phyloP scores from a whole-genome alignment of 176 grass and related monocot genomes.

The Aegilops bicornis region DNA sequence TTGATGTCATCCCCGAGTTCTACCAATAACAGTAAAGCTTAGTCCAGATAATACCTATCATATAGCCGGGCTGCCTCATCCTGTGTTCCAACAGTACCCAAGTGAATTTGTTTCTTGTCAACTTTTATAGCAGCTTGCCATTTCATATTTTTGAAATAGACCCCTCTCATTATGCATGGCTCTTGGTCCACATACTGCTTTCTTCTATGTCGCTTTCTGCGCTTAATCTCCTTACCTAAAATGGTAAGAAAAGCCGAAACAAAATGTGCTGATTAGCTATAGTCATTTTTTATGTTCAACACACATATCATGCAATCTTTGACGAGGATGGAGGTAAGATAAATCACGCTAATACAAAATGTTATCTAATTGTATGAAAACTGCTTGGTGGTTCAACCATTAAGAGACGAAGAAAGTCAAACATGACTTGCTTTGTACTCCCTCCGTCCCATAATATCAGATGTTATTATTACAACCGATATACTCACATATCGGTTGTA shows the following conservation, averaged over 20 bases:
- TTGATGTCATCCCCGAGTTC: neutral
- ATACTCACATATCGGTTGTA: too few species aligned
- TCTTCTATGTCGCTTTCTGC: constrained; percentile 87
- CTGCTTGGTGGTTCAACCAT: neutral
- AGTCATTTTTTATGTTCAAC: constrained; percentile 4
- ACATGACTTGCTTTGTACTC: neutral
- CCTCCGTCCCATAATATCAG: too few species aligned
- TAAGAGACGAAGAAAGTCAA: constrained; percentile 8
- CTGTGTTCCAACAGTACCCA: constrained; percentile 93
- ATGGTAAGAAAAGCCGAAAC: neutral
- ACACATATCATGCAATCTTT: neutral
- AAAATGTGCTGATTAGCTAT: constrained; percentile 15
- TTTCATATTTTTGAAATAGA: constrained; percentile 99
- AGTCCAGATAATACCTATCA: constrained; percentile 78
- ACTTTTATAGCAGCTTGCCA: constrained; percentile 99
- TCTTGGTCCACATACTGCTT: constrained; percentile 90
- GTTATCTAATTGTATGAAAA: neutral
- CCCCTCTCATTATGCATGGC: constrained; percentile 90
- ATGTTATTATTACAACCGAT: too few species aligned
- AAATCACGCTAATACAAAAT: neutral
- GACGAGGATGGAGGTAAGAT: neutral
- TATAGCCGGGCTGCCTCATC: constrained; percentile 93
- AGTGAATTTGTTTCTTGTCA: constrained; percentile 98
- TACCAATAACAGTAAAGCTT: neutral
- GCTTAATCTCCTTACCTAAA: constrained; percentile 90